These are phyloP conservation scores for Globisporangium barbulae DNA, from an alignment of 352 stramenopile species.

Conservation along the genomic window DNA sequence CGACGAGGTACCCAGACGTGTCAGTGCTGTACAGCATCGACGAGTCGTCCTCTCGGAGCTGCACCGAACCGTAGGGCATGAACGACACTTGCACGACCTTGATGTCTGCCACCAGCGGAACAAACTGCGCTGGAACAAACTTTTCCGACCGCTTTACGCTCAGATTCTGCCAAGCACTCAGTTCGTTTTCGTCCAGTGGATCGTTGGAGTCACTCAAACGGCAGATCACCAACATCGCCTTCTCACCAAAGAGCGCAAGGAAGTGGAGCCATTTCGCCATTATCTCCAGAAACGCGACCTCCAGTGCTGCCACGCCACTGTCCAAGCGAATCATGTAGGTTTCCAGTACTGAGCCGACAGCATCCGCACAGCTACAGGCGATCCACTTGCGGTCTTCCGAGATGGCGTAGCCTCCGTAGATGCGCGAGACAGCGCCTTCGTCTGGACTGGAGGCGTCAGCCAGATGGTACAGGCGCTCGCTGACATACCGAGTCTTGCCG, in stretches of 20 bases:
- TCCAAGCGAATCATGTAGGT: slow-evolving; percentile 40
- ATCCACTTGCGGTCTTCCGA: slow-evolving; percentile 63
- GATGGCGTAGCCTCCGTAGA: slow-evolving; percentile 55
- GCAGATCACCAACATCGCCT: slow-evolving; percentile 40
- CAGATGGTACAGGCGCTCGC: slow-evolving; percentile 65
- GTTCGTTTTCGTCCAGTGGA: slow-evolving; percentile 29
- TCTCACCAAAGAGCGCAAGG: slow-evolving; percentile 54
- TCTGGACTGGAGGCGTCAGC: slow-evolving; percentile 17
- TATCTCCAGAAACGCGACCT: slow-evolving; percentile 35
- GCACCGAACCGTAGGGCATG: slow-evolving; percentile 30
- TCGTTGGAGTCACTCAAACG: slow-evolving; percentile 24
- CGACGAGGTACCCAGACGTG: slow-evolving; percentile 34
- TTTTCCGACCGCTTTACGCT: slow-evolving; percentile 26
- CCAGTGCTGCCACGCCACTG: slow-evolving; percentile 1
- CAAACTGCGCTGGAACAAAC: slow-evolving; percentile 33
- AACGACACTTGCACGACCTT: slow-evolving; percentile 39
- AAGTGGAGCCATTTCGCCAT: slow-evolving; percentile 54
- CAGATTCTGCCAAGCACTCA: slow-evolving; percentile 35
- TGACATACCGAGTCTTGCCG: slow-evolving; percentile 36
- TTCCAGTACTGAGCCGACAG: slow-evolving; percentile 58
- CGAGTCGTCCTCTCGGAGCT: slow-evolving; percentile 38
- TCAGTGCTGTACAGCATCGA: slow-evolving; percentile 30
- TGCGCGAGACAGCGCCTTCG: slow-evolving; percentile 18
- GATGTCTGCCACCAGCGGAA: slow-evolving; percentile 32
- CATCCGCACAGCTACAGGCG: slow-evolving; percentile 46